Percentiles rank a stretch among this genome's conserved stretches.
These are phyloP conservation scores for Fonsecaea nubica DNA, from an alignment of 2,329 filamentous ascomycete species.

Conservation along the genomic window DNA sequence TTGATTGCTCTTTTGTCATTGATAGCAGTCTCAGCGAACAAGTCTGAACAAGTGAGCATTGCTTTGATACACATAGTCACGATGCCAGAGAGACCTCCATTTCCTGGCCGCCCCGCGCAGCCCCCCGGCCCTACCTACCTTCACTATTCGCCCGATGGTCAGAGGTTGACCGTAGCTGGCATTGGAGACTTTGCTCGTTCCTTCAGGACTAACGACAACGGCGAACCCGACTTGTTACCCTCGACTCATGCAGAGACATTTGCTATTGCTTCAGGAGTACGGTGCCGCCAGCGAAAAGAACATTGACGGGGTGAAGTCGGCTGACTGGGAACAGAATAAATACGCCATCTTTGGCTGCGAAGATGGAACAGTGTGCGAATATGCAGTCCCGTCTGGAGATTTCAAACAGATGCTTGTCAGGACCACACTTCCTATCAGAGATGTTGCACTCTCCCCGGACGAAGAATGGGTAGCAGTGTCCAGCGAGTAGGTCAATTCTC, in stretches of 20 bases:
- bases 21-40: neutral
- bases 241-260: slow-evolving; percentile 87
- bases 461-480: slow-evolving; percentile 89
- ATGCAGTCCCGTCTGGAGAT: slow-evolving; percentile 71
- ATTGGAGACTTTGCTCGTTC: slow-evolving; percentile 92
- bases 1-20: neutral
- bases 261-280: slow-evolving; percentile 68
- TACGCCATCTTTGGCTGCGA: slow-evolving; percentile 91
- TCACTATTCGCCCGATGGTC: slow-evolving; percentile 87
- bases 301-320: neutral
- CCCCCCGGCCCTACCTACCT: slow-evolving; percentile 86
- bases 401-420: slow-evolving; percentile 85
- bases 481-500: slow-evolving; percentile 72
- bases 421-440: slow-evolving; percentile 83
- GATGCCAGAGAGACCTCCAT: slow-evolving; percentile 40
- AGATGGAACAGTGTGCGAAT: slow-evolving; percentile 94
- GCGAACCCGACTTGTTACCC: slow-evolving; percentile 90
- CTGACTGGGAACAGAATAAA: slow-evolving; percentile 61
- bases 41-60: neutral
- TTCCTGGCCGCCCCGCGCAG: slow-evolving; percentile 51
- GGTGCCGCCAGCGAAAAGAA: neutral
- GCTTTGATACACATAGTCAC: slow-evolving; percentile 7
- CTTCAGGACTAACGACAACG: slow-evolving; percentile 88
- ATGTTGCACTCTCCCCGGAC: slow-evolving; percentile 82
- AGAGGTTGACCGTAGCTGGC: slow-evolving; percentile 85